These are phyloP conservation scores for Achaetomium macrosporum DNA, from an alignment of 2,329 filamentous ascomycete genomes.

Conservation along the genomic window DNA sequence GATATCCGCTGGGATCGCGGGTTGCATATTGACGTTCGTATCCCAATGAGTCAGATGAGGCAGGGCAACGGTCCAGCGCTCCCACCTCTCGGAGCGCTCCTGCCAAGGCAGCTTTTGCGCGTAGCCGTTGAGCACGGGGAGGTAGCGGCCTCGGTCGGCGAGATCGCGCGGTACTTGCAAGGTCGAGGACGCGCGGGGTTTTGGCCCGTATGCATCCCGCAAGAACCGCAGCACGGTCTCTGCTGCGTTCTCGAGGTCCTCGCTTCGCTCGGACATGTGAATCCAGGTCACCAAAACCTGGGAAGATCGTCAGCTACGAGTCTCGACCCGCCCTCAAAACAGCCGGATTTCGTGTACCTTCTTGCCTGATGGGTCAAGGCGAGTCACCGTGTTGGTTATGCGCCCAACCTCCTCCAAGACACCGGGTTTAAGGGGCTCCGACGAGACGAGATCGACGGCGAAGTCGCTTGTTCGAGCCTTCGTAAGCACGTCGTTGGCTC, in stretches of 20 bases:
- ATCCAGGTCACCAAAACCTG: conserved; percentile 40
- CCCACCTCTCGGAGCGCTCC: conserved; percentile 31
- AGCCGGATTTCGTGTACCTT: conserved; percentile 14
- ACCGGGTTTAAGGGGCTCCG: conserved; percentile 21
- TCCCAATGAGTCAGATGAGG: conserved; percentile 4
- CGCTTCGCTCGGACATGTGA: conserved; percentile 22
- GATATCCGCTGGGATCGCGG: conserved; percentile 10
- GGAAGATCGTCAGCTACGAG: background rate
- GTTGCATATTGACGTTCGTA: background rate
- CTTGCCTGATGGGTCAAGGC: conserved; percentile 29
- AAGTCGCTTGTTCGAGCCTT: conserved; percentile 24
- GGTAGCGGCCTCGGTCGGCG: conserved; percentile 26
- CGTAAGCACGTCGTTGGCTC: conserved; percentile 30
- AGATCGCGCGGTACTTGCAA: conserved; percentile 20
- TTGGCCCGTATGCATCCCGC: conserved; percentile 29
- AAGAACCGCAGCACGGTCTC: conserved; percentile 45
- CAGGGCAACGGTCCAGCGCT: conserved; percentile 27
- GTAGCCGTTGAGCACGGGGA: conserved; percentile 26
- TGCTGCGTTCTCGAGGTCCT: conserved; percentile 34
- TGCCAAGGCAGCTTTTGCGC: conserved; percentile 34
- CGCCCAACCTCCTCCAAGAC: conserved; percentile 33
- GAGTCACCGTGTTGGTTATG: conserved; percentile 36
- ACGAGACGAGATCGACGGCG: conserved; percentile 23
- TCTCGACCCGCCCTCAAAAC: background rate
- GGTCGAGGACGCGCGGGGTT: conserved; percentile 15